phyloP scores from a whole-genome alignment of 257 asterid species.

The Jaltomata sinuosa region DNA sequence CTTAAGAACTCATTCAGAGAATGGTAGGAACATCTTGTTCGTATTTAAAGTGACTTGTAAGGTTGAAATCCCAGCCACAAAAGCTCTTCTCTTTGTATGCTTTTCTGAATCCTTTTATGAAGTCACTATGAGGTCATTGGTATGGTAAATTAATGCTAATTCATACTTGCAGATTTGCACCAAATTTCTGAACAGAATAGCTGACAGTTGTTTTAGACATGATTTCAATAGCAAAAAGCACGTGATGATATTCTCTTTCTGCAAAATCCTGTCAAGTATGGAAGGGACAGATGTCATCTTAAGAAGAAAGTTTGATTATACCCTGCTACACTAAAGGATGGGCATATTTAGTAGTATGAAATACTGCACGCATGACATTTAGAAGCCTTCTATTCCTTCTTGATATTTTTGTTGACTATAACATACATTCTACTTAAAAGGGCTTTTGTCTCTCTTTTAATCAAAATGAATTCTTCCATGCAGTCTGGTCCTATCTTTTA shows the following conservation, averaged over 20 bases:
- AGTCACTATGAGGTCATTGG: neutral
- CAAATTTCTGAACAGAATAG: neutral
- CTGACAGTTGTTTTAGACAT: neutral
- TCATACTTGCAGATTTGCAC: neutral
- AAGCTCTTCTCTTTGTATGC: neutral
- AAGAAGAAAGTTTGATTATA: neutral
- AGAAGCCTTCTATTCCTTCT: neutral
- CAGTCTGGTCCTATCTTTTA: constrained; percentile 62
- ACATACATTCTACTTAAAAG: neutral
- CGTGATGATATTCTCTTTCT: neutral
- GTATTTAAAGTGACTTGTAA: neutral
- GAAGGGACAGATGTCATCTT: neutral
- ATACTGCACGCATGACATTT: neutral
- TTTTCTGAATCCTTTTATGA: neutral
- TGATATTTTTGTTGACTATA: neutral
- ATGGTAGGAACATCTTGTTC: no score
- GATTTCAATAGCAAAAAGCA: neutral
- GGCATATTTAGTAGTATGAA: neutral
- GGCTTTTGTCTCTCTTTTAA: neutral
- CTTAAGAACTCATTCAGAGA: neutral
- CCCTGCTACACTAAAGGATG: neutral
- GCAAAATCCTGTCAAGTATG: neutral
- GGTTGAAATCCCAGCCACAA: neutral
- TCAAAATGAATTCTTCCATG: constrained; percentile 3
- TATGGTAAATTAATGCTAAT: neutral